Conservation (phyloP, 1,284 basidiomycete genomes). For the Entoloma clypeatum region DNA sequence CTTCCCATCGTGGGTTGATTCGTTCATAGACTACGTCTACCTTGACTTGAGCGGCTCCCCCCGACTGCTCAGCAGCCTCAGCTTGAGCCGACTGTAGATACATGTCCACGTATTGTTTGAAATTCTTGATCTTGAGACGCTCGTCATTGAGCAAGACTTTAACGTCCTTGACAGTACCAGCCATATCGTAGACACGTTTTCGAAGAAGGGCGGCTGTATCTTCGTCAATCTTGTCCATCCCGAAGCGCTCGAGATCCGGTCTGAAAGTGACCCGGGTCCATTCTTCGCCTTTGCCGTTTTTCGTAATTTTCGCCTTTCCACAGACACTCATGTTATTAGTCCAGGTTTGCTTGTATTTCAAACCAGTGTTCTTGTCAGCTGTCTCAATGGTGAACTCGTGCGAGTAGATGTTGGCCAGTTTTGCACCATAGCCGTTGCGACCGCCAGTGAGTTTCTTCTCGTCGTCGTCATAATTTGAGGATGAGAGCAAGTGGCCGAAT, state of each 20-base stretch:
- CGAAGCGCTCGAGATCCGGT: conserved; percentile 90
- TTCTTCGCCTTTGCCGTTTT: conserved; percentile 83
- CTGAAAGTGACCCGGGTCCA: conserved; percentile 95
- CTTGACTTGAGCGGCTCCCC: conserved; percentile 74
- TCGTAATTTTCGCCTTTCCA: conserved; percentile 89
- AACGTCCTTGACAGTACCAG: conserved; percentile 90
- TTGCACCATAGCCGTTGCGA: conserved; percentile 98
- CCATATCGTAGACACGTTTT: conserved; percentile 97
- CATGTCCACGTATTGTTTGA: conserved; percentile 98
- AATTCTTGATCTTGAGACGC: conserved; percentile 89
- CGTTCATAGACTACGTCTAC: conserved; percentile 82
- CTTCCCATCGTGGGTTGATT: conserved; percentile 85
- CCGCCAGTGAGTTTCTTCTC: conserved; percentile 99
- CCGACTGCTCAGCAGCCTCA: conserved; percentile 60
- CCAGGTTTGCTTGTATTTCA: conserved; percentile 97
- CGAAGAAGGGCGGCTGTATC: conserved; percentile 89
- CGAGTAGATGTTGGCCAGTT: conserved; percentile 98
- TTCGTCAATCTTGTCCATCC: conserved; percentile 89
- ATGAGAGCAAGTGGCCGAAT: conserved; percentile 94
- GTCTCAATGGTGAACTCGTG: conserved; percentile 97
- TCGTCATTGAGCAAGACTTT: conserved; percentile 96
- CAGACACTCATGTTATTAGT: conserved; percentile 90
- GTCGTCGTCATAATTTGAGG: conserved; percentile 98
- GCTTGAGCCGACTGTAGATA: conserved; percentile 77
- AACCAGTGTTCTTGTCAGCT: conserved; percentile 80